Evolutionary conservation across 1,139 yeast species (phyloP).

Genomic region (Zygotorulaspora mrakii): DNA sequence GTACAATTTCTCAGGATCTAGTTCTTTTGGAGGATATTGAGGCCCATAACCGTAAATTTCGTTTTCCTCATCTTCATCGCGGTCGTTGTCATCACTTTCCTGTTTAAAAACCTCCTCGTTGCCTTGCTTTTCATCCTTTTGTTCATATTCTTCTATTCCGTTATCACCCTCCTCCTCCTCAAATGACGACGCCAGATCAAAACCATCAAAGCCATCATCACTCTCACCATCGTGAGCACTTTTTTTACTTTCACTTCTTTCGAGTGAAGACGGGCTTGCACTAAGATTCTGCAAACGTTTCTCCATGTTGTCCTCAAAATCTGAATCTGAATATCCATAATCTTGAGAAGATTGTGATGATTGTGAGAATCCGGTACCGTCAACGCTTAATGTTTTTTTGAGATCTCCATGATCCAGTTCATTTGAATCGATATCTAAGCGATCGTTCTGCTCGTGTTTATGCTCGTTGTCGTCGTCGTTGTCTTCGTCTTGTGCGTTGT

Average conservation of each 20-base stretch:
- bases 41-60: conserved; percentile 42
- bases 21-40: conserved; percentile 73
- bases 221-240: conserved; percentile 2
- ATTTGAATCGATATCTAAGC: too few relatives aligned
- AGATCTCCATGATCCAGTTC: too few relatives aligned
- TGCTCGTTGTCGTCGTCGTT: too few relatives aligned
- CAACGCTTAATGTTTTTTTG: too few relatives aligned
- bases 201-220: conserved; percentile 6
- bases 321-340: conserved; percentile 37
- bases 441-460: too few relatives aligned
- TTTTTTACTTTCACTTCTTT: conserved; percentile 1
- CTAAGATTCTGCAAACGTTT: conserved; percentile 29
- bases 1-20: conserved; percentile 79
- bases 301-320: conserved; percentile 36
- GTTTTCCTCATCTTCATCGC: conserved; percentile 5
- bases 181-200: conserved; percentile 3
- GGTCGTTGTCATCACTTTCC: too few relatives aligned
- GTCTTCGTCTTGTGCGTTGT: too few relatives aligned
- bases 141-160: too few relatives aligned
- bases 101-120: too few relatives aligned
- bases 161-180: too few relatives aligned
- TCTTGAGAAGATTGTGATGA: conserved; percentile 16
- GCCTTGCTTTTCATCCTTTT: too few relatives aligned
- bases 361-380: conserved; percentile 3
- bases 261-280: conserved; percentile 5